Base-by-base conservation (phyloP, 768 basidiomycete genomes). In the Auricularia cornea region DNA sequence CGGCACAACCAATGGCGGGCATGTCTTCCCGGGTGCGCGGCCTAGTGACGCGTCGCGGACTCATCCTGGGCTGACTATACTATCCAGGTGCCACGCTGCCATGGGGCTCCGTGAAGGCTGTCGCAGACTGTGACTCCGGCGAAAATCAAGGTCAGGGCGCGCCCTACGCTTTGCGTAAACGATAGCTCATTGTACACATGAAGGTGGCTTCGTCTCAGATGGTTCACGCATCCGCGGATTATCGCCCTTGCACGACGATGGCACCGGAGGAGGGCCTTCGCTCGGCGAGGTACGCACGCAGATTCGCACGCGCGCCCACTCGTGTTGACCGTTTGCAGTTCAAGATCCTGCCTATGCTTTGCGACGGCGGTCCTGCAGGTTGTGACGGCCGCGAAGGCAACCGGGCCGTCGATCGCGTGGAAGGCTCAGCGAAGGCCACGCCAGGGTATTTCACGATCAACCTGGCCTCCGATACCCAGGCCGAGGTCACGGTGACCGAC, bases 1-100 rank as follows among this genome's bases (percentile, higher is more conserved):
- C 18, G 86, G 86, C 20, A 85, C 85, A 0, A 81, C 79, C 1
- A 84, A 84, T 64, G 85, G 83, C 16, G 86, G 86, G 0, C 84
- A 88, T 72, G 81, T 82, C 11, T 87, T 87, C 68, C 85, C 86
- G 62, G 86, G 85, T 84, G 62, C 23, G 74, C 65, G 3, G 56
- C 40, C 16, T 48, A 10, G n/a, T 28, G 51, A 52, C 28, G 8
- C 10, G 28, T n/a, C 28, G 51, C 51, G 20, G 12, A 10, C 11
- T 52, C n/a, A n/a, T n/a, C n/a, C n/a, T 38, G 35, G 20, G 12
- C 8, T n/a, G 8, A 10, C 20, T 3, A 20, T 6, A 54, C n/a
- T n/a, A n/a, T n/a, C 20, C 63, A 10, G 63, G 66, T 18, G 64
- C 66, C 40, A 67, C 66, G 12, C 56, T 67, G 32, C 64, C 60